Conservation (phyloP, 352 stramenopile species). For the Aphanomyces astaci region DNA sequence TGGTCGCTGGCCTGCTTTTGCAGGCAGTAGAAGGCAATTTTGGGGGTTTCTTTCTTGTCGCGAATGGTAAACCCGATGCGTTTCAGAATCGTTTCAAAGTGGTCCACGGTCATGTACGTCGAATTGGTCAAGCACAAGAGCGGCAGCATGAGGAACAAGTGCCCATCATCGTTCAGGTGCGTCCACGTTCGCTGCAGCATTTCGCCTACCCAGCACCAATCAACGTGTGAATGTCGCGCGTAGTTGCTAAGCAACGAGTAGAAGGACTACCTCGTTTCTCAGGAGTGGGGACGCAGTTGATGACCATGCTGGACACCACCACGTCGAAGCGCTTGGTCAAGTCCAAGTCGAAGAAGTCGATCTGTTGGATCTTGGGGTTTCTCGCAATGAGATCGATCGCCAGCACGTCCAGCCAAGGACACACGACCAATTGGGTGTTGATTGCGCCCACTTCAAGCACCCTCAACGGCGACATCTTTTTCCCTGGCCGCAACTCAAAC, state of each 20-base stretch:
- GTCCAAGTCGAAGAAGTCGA: constrained; percentile 86
- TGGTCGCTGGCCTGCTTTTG: constrained; percentile 34
- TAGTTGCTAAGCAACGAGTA: no score
- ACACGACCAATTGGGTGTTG: constrained; percentile 94
- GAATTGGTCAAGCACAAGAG: constrained; percentile 67
- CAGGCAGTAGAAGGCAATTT: constrained; percentile 76
- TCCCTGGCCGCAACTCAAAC: constrained; percentile 58
- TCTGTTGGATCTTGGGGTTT: constrained; percentile 84
- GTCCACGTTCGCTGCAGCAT: constrained; percentile 63
- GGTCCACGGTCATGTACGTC: constrained; percentile 62
- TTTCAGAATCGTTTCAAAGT: constrained; percentile 58
- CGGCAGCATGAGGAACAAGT: constrained; percentile 71
- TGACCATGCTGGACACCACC: constrained; percentile 92
- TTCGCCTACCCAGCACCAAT: constrained; percentile 23
- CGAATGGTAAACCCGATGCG: constrained; percentile 56
- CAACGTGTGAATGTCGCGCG: background rate
- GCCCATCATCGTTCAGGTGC: constrained; percentile 42
- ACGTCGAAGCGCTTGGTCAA: constrained; percentile 76
- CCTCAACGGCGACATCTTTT: constrained; percentile 48
- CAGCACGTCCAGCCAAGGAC: constrained; percentile 85
- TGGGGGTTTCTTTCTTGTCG: constrained; percentile 70
- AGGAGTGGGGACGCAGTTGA: constrained; percentile 94
- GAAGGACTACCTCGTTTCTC: constrained; percentile 68
- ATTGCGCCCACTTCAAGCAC: constrained; percentile 90
- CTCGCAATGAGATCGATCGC: constrained; percentile 93